Evolutionary conservation across 169 alveolate species (phyloP).

Genomic region (Plasmodium cynomolgi): DNA sequence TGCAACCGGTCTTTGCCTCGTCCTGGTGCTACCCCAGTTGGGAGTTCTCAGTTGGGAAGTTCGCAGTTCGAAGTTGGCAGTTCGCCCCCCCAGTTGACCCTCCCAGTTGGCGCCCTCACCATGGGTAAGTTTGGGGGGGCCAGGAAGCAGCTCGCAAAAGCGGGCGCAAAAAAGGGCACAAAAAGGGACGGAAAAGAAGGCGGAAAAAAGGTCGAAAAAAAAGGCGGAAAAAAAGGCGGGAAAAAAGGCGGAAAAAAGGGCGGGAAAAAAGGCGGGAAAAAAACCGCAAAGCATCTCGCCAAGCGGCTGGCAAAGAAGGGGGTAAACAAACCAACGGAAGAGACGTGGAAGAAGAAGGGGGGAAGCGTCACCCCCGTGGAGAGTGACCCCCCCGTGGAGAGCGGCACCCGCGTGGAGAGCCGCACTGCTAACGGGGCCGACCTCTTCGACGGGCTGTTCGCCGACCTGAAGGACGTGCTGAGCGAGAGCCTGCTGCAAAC

Average conservation of each 20-base stretch:
- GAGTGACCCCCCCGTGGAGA: too few relatives aligned
- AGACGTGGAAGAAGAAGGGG: too few relatives aligned
- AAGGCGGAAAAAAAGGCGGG: neutral
- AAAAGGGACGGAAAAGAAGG: neutral
- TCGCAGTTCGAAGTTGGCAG: too few relatives aligned
- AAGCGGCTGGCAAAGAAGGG: neutral
- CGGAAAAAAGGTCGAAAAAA: neutral
- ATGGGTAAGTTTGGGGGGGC: neutral
- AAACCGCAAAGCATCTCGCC: neutral
- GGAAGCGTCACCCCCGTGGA: neutral
- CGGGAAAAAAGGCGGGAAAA: neutral
- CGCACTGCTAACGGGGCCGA: too few relatives aligned
- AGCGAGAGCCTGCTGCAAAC: slow-evolving; percentile 27
- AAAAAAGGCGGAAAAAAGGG: neutral
- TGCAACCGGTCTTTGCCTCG: too few relatives aligned
- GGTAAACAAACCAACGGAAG: neutral
- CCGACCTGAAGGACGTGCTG: slow-evolving; percentile 37
- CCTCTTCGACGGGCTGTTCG: slow-evolving; percentile 68
- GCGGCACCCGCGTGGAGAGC: neutral
- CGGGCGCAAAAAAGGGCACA: neutral
- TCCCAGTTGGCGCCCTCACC: neutral
- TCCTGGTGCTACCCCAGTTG: too few relatives aligned
- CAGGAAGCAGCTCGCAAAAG: neutral
- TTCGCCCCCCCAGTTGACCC: neutral
- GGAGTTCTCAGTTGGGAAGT: too few relatives aligned